Evolutionary conservation across 2,329 filamentous ascomycete genomes (phyloP).

Genomic region (Fusarium continuum): DNA sequence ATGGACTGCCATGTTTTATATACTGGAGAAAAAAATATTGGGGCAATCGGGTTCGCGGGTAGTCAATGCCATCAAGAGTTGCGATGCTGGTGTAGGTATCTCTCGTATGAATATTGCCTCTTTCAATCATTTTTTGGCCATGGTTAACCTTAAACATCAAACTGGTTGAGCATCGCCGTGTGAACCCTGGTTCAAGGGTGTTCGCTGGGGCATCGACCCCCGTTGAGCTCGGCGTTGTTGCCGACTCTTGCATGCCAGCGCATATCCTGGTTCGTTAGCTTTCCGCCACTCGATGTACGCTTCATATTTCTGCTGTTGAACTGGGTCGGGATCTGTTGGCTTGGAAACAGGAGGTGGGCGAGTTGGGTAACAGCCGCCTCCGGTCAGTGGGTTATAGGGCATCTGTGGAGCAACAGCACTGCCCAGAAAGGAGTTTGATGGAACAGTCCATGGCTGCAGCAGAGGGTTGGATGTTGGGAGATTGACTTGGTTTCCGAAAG

Average conservation of each 20-base stretch:
- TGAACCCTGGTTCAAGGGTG: neutral
- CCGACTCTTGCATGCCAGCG: constrained; percentile 55
- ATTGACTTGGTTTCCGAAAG: constrained; percentile 3
- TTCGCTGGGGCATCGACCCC: constrained; percentile 10
- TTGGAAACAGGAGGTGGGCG: constrained; percentile 48
- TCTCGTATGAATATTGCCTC: neutral
- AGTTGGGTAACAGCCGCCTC: neutral
- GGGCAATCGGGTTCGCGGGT: neutral
- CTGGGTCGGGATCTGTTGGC: constrained; percentile 53
- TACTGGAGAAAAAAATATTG: no score
- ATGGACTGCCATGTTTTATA: no score
- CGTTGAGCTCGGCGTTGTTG: constrained; percentile 53
- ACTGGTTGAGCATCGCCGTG: neutral
- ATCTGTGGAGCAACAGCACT: neutral
- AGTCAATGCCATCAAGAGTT: neutral
- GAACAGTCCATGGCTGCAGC: constrained; percentile 2
- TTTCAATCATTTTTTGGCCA: neutral
- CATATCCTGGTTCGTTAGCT: constrained; percentile 58
- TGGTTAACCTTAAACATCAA: neutral
- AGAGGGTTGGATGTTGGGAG: neutral
- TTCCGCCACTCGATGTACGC: constrained; percentile 60
- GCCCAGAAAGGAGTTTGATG: neutral
- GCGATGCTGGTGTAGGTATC: neutral
- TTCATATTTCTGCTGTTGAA: constrained; percentile 58
- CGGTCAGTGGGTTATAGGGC: neutral